Base-by-base conservation (phyloP, 306 rosid genomes). In the Hippophae rhamnoides region DNA sequence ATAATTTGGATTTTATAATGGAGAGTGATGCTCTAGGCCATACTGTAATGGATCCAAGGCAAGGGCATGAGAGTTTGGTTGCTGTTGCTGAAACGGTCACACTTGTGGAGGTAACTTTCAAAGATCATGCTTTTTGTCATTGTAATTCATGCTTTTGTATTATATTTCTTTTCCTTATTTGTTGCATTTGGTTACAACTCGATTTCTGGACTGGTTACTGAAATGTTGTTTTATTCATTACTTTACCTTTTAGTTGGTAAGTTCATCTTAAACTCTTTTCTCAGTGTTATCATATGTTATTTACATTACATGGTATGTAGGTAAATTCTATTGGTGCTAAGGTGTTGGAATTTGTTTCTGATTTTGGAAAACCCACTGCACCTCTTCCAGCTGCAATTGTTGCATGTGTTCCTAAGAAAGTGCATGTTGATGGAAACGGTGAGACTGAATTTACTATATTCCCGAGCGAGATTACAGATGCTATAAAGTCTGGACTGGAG, bases 1-100 rank as follows among this genome's bases (percentile, higher is more conserved):
- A 92, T 86, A 92, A 92, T 78, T 77, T 92, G 95, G 95, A 92
- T 80, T 92, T 92, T 76, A 85, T 84, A 65, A 92, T 92, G 99
- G 99, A 92, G 82, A 85, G 96, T 64, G 99, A 92, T 69, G 99
- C 99, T 7, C 78, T 92, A 58, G 82, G 96, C 54, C 99, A 92
- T 78, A 78, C 82, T 52, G 95, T 92, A 61, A 92, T 92, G 99
- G 99, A 92, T 81, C 99, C 88, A 81, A 80, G 79, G 58, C 99
- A 92, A 78, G 99, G 99, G 60, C 95, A 92, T 70, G 96, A 88
- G 61, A 83, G 96, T 71, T 84, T 92, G 75, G 85, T 92, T 18
- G 89, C 93, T 61, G 85, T 92, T 67, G 88, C 99, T 56, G 96
- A 83, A 74, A 81, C 96, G 61, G 93, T 92, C 62, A 83, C 86